Evolutionary conservation across 345 rosid genomes (phyloP), one percentile per base, ranked within the genome.

Genomic region (Linum trigynum): DNA sequence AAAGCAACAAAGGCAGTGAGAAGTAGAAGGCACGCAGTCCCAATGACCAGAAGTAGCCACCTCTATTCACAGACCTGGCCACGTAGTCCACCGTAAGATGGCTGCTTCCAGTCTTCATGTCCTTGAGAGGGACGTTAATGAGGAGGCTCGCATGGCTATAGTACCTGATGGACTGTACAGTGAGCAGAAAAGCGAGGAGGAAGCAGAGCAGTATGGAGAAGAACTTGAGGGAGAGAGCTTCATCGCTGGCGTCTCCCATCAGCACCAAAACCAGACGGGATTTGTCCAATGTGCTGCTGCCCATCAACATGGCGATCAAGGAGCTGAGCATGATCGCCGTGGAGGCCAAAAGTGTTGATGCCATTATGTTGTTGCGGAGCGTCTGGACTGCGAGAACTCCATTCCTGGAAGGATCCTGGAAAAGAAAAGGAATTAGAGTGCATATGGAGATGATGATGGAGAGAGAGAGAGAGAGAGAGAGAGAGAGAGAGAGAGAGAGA

Each of bases 361-460:
- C 96, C 98, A 91, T 91, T 73, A 89, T 89, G 83, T 91, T 91
- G 80, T 89, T 91, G 39, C 96, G 71, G 51, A 91, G 75, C 12
- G 96, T 88, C 70, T 91, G 98, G 60, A 91, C 98, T 15, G 96
- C 88, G n/a, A 91, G 79, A 72, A 91, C 87, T 16, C 96, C 98
- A 62, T 80, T 88, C 68, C 83, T 91, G 3, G 90, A 74, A 35
- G 68, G 65, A 15, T 89, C 96, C 94, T 91, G 72, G 61, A 17
- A 2, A 62, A 64, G 40, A 36, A 37, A 39, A 14, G 41, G 10
- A 9, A 15, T 23, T 23, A 23, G 32, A 23, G 32, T 23, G 32
- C 32, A 23, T 23, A 23, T 23, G 32, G 32, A 23, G 32, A 23
- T 23, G 32, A 32, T 5, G 12, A 57, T 0, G 8, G 9, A 23